phyloP scores from a whole-genome alignment of 192 early-diverging fungal species.

The Coemansia sp. region DNA sequence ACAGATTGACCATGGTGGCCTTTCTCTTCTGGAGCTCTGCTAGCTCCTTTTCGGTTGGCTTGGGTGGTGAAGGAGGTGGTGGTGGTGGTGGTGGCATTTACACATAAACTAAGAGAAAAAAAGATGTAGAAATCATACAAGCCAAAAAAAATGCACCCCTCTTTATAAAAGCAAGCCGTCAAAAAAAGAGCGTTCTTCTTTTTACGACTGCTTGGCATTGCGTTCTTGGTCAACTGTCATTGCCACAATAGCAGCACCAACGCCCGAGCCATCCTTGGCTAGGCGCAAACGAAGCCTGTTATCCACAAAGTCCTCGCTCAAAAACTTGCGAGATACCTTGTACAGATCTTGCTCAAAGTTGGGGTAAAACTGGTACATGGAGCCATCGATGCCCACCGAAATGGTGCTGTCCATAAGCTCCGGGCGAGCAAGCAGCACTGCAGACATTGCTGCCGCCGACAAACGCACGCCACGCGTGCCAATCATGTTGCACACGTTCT shows the following conservation, averaged over 20 bases:
- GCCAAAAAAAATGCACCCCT: conserved; percentile 3
- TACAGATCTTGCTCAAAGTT: conserved; percentile 68
- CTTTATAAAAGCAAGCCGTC: background rate
- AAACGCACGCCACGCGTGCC: conserved; percentile 81
- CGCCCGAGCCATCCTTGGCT: conserved; percentile 80
- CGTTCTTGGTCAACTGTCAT: conserved; percentile 34
- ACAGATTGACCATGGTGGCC: conserved; percentile 1
- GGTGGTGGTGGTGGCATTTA: too few relatives aligned
- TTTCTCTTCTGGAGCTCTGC: background rate
- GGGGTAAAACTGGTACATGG: conserved; percentile 64
- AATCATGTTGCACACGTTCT: conserved; percentile 69
- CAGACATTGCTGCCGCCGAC: conserved; percentile 65
- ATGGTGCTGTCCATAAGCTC: conserved; percentile 26
- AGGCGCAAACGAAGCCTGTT: conserved; percentile 63
- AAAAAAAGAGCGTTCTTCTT: conserved; percentile 4
- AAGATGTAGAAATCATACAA: too few relatives aligned
- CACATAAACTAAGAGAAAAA: too few relatives aligned
- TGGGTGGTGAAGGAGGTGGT: too few relatives aligned
- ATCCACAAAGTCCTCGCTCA: conserved; percentile 61
- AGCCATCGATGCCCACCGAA: conserved; percentile 62
- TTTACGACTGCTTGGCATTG: background rate
- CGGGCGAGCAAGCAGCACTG: conserved; percentile 60
- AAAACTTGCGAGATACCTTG: conserved; percentile 67
- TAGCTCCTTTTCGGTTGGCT: too few relatives aligned
- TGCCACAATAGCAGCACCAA: conserved; percentile 71